Percentiles rank a stretch among this genome's conserved stretches.
Evolutionary conservation across 805 yeast species (phyloP).

Genomic region (Cyberlindnera mrakii): DNA sequence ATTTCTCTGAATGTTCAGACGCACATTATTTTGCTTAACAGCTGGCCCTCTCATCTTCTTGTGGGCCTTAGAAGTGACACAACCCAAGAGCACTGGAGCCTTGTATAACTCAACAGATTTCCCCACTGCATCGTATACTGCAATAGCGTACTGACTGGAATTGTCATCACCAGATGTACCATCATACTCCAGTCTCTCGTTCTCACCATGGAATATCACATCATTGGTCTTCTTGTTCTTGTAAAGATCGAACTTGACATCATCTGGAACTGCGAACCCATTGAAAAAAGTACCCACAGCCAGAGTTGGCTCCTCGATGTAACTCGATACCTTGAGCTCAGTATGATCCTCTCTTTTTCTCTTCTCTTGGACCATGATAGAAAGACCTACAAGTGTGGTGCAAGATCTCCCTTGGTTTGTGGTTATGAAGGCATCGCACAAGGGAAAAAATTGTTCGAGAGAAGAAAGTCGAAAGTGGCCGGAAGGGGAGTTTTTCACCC

Average conservation of each 20-base stretch:
- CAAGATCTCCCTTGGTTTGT: not conserved
- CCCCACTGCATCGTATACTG: conserved; percentile 66
- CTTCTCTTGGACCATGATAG: conserved; percentile 14
- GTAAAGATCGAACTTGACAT: conserved; percentile 58
- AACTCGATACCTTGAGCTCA: conserved; percentile 33
- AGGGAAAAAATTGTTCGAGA: not conserved
- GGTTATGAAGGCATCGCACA: conserved; percentile 2
- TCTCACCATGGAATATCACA: conserved; percentile 74
- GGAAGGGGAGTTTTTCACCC: not conserved
- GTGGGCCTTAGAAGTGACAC: conserved; percentile 56
- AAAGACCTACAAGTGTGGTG: not conserved
- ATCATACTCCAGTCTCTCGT: conserved; percentile 62
- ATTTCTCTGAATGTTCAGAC: conserved; percentile 56
- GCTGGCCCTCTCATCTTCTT: conserved; percentile 56
- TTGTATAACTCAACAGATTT: conserved; percentile 59
- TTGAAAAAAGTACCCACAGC: conserved; percentile 74
- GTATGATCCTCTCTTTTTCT: conserved; percentile 33
- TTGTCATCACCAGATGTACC: conserved; percentile 43
- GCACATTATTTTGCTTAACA: conserved; percentile 49
- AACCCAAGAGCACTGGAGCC: conserved; percentile 56
- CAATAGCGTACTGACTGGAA: conserved; percentile 54
- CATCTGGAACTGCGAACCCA: conserved; percentile 58
- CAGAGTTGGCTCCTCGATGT: conserved; percentile 38
- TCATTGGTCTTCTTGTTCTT: conserved; percentile 30
- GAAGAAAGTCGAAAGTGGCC: conserved; percentile 2